Evolutionary conservation across 2,329 filamentous ascomycete genomes (phyloP).

Genomic region (Botryotinia calthae): DNA sequence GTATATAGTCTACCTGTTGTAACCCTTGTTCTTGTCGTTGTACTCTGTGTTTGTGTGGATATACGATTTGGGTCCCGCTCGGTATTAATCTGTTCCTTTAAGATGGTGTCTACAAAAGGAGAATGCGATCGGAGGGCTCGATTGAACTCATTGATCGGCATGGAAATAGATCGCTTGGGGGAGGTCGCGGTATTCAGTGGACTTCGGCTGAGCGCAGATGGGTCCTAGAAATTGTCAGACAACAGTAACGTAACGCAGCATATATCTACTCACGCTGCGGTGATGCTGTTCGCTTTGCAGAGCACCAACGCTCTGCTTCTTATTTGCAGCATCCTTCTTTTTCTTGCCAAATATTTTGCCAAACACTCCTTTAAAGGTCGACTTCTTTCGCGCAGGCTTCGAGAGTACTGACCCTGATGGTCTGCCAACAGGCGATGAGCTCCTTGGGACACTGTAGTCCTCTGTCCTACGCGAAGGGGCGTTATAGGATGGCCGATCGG

Average conservation of each 20-base stretch:
- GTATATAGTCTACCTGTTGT: conserved; percentile 44
- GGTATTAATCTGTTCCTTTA: conserved; percentile 42
- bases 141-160: conserved; percentile 60
- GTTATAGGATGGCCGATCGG: conserved; percentile 26
- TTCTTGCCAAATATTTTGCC: conserved; percentile 58
- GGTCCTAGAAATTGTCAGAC: conserved; percentile 40
- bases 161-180: conserved; percentile 54
- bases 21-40: conserved; percentile 40
- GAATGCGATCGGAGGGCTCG: conserved; percentile 61
- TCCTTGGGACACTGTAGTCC: not conserved
- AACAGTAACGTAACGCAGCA: conserved; percentile 15
- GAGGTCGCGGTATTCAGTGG: conserved; percentile 41
- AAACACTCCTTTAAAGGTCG: conserved; percentile 54
- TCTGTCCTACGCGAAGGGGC: conserved; percentile 23
- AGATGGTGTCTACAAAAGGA: conserved; percentile 53
- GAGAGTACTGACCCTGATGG: conserved; percentile 40
- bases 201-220: conserved; percentile 40
- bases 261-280: conserved; percentile 47
- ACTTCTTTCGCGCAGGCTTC: conserved; percentile 54
- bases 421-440: conserved; percentile 31
- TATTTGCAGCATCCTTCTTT: conserved; percentile 20
- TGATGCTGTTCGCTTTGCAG: conserved; percentile 42
- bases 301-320: conserved; percentile 18
- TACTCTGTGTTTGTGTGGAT: conserved; percentile 45
- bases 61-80: conserved; percentile 49